A percentile compares a stretch with the other conserved stretches of the same genome.
phyloP scores from a whole-genome alignment of 768 basidiomycete species.

The Leucosporidium yakuticum region DNA sequence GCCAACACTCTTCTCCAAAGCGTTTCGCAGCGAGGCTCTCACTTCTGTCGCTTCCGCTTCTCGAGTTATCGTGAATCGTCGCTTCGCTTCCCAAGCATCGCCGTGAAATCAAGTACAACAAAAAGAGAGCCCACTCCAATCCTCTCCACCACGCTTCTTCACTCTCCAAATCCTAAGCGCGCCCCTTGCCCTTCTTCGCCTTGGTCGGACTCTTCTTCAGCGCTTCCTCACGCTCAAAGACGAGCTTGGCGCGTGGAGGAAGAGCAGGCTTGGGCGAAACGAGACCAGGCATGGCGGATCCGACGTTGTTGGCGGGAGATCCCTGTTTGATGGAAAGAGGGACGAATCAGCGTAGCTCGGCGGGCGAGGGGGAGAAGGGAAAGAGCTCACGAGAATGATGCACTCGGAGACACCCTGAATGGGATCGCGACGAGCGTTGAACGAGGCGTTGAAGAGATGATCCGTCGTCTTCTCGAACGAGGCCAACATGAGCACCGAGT shows the following conservation, averaged over 20 bases:
- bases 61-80: no score
- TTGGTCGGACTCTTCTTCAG: background rate
- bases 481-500: conserved; percentile 90
- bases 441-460: conserved; percentile 94
- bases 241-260: conserved; percentile 39
- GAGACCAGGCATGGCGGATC: conserved; percentile 43
- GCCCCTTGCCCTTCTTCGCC: no score
- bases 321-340: conserved; percentile 2
- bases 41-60: no score
- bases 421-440: conserved; percentile 88
- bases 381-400: conserved; percentile 71
- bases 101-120: no score
- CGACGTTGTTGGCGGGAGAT: conserved; percentile 37
- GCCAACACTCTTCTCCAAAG: no score
- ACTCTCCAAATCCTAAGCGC: no score
- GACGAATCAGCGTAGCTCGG: background rate
- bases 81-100: no score
- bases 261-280: conserved; percentile 44
- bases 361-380: background rate
- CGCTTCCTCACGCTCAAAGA: conserved; percentile 42
- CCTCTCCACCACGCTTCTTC: no score
- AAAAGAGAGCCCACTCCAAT: no score
- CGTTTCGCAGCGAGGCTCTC: no score
- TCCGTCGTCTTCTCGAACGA: conserved; percentile 99
- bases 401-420: conserved; percentile 98